These are phyloP conservation scores for Orbilia blumenaviensis DNA, from an alignment of 2,329 filamentous ascomycete genomes.

Conservation along the genomic window DNA sequence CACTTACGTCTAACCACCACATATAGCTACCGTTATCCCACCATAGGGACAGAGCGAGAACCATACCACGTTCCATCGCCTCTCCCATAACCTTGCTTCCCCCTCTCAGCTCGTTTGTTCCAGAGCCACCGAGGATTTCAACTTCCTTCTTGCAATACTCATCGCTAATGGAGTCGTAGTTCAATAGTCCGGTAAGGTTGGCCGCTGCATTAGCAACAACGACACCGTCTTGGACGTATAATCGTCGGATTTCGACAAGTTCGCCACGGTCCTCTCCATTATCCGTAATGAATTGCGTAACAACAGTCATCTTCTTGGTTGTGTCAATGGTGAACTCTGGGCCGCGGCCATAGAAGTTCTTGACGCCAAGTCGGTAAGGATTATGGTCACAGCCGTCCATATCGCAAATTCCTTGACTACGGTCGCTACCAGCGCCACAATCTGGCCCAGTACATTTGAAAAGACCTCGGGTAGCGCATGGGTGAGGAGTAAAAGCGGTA, in stretches of 20 bases:
- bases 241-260: slow-evolving; percentile 64
- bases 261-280: slow-evolving; percentile 61
- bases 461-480: slow-evolving; percentile 67
- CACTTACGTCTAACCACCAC: slow-evolving; percentile 67
- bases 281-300: slow-evolving; percentile 65
- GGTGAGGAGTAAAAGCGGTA: slow-evolving; percentile 73
- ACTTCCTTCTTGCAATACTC: slow-evolving; percentile 59
- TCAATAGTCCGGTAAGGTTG: slow-evolving; percentile 58
- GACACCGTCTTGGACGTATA: slow-evolving; percentile 66
- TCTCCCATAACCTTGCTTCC: slow-evolving; percentile 54
- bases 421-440: slow-evolving; percentile 65
- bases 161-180: slow-evolving; percentile 61
- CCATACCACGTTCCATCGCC: slow-evolving; percentile 63
- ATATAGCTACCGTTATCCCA: slow-evolving; percentile 67
- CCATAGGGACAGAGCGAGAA: slow-evolving; percentile 67
- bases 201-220: slow-evolving; percentile 63
- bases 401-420: slow-evolving; percentile 62
- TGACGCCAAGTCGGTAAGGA: slow-evolving; percentile 60
- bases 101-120: slow-evolving; percentile 26
- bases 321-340: slow-evolving; percentile 61
- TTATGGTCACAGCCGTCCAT: slow-evolving; percentile 64
- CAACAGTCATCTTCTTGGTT: slow-evolving; percentile 63
- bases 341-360: slow-evolving; percentile 56
- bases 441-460: slow-evolving; percentile 65
- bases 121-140: slow-evolving; percentile 22